These are phyloP conservation scores for Dothideomycetidae sp. DNA, from an alignment of 2,329 filamentous ascomycete species.

Conservation along the genomic window DNA sequence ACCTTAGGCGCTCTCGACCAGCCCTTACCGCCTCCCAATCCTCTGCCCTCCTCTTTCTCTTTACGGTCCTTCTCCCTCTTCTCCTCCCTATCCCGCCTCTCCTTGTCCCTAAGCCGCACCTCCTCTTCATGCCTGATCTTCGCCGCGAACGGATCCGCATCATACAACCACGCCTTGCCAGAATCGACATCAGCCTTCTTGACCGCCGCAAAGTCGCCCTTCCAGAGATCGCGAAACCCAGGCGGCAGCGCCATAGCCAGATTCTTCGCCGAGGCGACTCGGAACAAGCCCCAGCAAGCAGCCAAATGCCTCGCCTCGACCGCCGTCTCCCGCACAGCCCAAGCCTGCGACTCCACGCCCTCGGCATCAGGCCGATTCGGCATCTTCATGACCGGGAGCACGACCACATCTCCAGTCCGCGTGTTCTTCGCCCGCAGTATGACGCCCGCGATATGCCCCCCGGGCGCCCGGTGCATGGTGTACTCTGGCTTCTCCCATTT, in stretches of 20 bases:
- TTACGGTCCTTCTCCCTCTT: slow-evolving; percentile 37
- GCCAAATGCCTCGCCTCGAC: slow-evolving; percentile 89
- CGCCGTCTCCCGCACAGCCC: slow-evolving; percentile 62
- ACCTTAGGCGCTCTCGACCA: slow-evolving; percentile 82
- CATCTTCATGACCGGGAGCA: slow-evolving; percentile 68
- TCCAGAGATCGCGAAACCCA: slow-evolving; percentile 81
- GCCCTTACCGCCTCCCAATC: slow-evolving; percentile 36
- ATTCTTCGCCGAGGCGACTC: slow-evolving; percentile 91
- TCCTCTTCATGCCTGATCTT: slow-evolving; percentile 67
- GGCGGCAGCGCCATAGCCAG: slow-evolving; percentile 89
- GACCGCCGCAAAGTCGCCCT: slow-evolving; percentile 65
- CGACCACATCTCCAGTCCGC: slow-evolving; percentile 67
- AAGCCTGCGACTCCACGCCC: slow-evolving; percentile 45
- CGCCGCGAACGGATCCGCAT: slow-evolving; percentile 81
- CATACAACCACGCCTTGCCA: slow-evolving; percentile 76
- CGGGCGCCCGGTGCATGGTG: slow-evolving; percentile 39
- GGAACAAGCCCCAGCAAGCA: slow-evolving; percentile 78
- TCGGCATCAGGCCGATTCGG: slow-evolving; percentile 29
- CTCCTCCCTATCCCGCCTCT: slow-evolving; percentile 54
- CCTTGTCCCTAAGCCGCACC: slow-evolving; percentile 63
- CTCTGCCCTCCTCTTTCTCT: slow-evolving; percentile 44
- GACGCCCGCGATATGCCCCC: slow-evolving; percentile 52
- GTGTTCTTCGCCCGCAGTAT: slow-evolving; percentile 58
- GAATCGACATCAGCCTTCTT: slow-evolving; percentile 70
- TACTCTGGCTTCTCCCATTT: slow-evolving; percentile 94